These are phyloP conservation scores for Rubia tinctorum DNA, from an alignment of 305 asterid genomes.

Conservation along the genomic window DNA sequence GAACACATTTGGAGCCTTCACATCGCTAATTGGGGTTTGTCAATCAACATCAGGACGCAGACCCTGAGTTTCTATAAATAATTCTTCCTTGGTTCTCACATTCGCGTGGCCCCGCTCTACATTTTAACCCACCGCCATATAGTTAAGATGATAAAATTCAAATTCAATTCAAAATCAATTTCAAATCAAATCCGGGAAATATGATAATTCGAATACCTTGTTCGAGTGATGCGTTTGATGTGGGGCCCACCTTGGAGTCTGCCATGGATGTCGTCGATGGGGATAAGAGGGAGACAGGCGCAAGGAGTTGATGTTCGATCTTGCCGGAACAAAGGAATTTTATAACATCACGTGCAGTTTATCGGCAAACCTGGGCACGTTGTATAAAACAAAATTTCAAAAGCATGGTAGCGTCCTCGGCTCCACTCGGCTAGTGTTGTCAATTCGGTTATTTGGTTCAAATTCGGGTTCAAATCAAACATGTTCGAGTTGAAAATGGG, in stretches of 20 bases:
- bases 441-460: too few species aligned
- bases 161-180: slow-evolving; percentile 7
- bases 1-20: slow-evolving; percentile 12
- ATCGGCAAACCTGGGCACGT: too few species aligned
- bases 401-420: too few species aligned
- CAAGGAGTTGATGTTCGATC: neutral
- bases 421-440: too few species aligned
- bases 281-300: neutral
- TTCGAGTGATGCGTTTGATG: slow-evolving; percentile 29
- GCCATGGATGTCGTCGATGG: slow-evolving; percentile 26
- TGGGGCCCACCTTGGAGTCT: slow-evolving; percentile 26
- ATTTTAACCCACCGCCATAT: slow-evolving; percentile 32
- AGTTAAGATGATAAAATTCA: neutral
- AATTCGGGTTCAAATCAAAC: too few species aligned
- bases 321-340: neutral
- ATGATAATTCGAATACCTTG: neutral
- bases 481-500: too few species aligned
- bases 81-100: slow-evolving; percentile 45
- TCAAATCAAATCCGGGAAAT: neutral
- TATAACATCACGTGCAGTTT: neutral
- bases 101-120: slow-evolving; percentile 47
- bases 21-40: slow-evolving; percentile 44
- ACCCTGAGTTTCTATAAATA: slow-evolving; percentile 65
- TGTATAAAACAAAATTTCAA: too few species aligned
- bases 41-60: slow-evolving; percentile 51